These are phyloP conservation scores for Laburnicola sp. DNA, from an alignment of 2,329 filamentous ascomycete genomes.

Conservation along the genomic window DNA sequence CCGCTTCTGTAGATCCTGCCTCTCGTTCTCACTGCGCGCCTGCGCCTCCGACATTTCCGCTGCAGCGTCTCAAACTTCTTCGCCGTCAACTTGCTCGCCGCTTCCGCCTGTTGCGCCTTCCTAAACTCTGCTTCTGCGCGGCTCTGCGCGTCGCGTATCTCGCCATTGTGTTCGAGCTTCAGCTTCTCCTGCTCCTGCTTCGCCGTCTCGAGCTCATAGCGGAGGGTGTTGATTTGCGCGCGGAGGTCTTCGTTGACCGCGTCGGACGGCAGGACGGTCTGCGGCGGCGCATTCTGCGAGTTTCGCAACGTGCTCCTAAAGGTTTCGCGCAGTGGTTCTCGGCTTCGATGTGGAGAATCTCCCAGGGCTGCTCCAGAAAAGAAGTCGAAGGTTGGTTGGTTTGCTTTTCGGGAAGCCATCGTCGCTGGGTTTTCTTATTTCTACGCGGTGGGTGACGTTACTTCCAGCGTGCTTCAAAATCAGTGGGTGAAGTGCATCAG, in stretches of 20 bases:
- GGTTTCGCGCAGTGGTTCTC: constrained; percentile 48
- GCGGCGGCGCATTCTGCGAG: constrained; percentile 44
- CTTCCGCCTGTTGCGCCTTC: constrained; percentile 62
- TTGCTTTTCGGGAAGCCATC: constrained; percentile 39
- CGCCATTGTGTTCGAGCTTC: constrained; percentile 77
- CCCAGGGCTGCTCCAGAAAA: constrained; percentile 47
- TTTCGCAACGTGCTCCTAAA: constrained; percentile 47
- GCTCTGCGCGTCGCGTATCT: constrained; percentile 76
- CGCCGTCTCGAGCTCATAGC: constrained; percentile 82
- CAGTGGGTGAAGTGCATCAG: background rate
- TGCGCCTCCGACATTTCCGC: constrained; percentile 60
- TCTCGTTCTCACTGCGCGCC: constrained; percentile 59
- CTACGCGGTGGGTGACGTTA: background rate
- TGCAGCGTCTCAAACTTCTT: constrained; percentile 59
- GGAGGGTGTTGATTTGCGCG: constrained; percentile 83
- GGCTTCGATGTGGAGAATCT: constrained; percentile 37
- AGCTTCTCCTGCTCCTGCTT: constrained; percentile 86
- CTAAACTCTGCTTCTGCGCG: constrained; percentile 87
- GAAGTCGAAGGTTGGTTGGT: constrained; percentile 54
- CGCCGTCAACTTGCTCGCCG: constrained; percentile 53
- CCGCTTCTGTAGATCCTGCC: constrained; percentile 58
- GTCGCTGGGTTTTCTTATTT: constrained; percentile 12
- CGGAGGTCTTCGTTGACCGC: constrained; percentile 74
- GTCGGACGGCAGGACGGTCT: constrained; percentile 46
- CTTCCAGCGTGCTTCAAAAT: background rate